A percentile compares a stretch with the other conserved stretches of the same genome.
These are phyloP conservation scores for Tulasnella calospora DNA, from an alignment of 768 basidiomycete genomes.

Conservation along the genomic window DNA sequence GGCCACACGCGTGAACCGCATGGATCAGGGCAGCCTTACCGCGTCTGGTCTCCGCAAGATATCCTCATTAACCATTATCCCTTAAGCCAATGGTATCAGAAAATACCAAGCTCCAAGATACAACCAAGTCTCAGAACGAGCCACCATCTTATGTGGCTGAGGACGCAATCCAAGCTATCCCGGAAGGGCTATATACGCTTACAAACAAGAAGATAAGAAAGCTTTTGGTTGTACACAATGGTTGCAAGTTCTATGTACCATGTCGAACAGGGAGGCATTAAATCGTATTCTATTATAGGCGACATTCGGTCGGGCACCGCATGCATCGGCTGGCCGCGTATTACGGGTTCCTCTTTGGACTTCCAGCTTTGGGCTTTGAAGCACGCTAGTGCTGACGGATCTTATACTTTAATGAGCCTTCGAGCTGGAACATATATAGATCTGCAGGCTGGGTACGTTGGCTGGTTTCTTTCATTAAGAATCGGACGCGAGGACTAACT, in stretches of 20 bases:
- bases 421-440: neutral
- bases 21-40: no score
- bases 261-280: neutral
- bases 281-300: neutral
- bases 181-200: neutral
- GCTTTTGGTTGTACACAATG: neutral
- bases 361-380: neutral
- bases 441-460: neutral
- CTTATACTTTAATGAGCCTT: neutral
- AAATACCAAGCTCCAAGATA: neutral
- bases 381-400: neutral
- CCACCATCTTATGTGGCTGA: neutral
- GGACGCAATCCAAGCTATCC: no score
- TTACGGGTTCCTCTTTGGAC: neutral
- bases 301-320: neutral
- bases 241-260: neutral
- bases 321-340: neutral
- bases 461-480: neutral
- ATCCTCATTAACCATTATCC: no score
- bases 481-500: neutral
- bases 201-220: neutral
- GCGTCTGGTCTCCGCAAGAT: no score
- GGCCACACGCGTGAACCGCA: no score
- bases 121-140: neutral
- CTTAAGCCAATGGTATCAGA: no score